phyloP scores from a whole-genome alignment of 345 rosid species.

The Eucalyptus lansdowneana region DNA sequence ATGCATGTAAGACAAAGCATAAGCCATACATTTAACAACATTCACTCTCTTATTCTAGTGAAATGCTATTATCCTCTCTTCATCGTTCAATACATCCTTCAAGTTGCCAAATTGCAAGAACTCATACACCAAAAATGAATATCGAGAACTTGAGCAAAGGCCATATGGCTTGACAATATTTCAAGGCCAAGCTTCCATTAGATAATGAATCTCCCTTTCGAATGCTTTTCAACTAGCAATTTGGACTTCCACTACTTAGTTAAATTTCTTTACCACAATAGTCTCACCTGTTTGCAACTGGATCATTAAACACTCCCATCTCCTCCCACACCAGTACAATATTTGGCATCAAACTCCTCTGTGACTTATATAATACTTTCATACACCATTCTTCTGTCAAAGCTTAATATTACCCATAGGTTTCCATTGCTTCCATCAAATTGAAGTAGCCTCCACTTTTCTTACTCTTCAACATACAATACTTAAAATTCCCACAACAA shows the following conservation, averaged over 20 bases:
- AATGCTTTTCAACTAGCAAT: neutral
- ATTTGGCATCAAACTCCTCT: neutral
- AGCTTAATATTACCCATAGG: neutral
- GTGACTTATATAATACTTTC: slow-evolving; percentile 3
- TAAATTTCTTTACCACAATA: neutral
- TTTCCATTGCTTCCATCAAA: neutral
- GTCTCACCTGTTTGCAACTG: neutral
- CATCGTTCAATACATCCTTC: neutral
- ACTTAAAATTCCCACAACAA: neutral
- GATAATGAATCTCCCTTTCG: neutral
- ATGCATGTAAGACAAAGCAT: neutral
- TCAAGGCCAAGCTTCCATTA: neutral
- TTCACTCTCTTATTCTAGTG: neutral
- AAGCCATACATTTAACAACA: neutral
- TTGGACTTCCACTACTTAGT: neutral
- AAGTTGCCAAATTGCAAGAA: neutral
- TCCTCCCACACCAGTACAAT: neutral
- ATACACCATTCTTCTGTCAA: neutral
- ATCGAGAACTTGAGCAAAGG: neutral
- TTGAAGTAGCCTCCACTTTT: neutral
- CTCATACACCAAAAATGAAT: neutral
- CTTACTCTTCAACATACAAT: neutral
- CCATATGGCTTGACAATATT: neutral
- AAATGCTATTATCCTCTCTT: neutral
- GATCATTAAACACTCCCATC: neutral